Evolutionary conservation across 2,329 filamentous ascomycete genomes (phyloP), one percentile per base, ranked within the genome.

Genomic region (Xylariales sp.): DNA sequence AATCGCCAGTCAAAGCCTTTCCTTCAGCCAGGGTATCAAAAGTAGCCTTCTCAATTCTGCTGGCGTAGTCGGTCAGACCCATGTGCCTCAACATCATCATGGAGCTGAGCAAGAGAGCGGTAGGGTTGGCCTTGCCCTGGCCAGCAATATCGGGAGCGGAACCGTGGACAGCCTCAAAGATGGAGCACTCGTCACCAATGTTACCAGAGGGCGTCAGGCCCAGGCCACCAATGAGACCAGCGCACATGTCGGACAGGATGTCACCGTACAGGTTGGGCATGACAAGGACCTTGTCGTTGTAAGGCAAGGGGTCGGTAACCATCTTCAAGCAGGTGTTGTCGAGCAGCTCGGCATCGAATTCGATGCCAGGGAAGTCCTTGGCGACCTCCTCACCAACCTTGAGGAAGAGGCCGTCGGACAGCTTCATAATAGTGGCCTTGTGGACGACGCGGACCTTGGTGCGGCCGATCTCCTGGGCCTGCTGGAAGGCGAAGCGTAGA

Each of bases 391-490:
- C 74, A 54, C 85, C 93, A 46, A 85, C 88, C 67, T 78, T 86
- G 54, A 98, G 79, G 83, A 98, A 98, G 46, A 98, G 87, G 72
- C 93, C 93, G 66, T 98, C 93, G 62, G 85, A 91, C 88, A 96
- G 95, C 83, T 98, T 98, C 93, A 98, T 98, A 74, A 98, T 98
- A 62, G 93, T 97, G 65, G 93, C 93, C 81, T 98, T 98, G 85
- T 98, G 93, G 48, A 97, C 90, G 43, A 89, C 91, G 60, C 90
- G 88, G 59, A 97, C 91, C 85, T 96, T 96, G 64, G 82, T 90
- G 76, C 88, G 87, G 70, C 90, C 89, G 60, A 96, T 85, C 55
- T 88, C 81, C 67, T 93, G 78, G 54, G 93, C 93, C 65, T 98
- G 89, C 74, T 98, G 91, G 83, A 98, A 98, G 57, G 94, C 93